These are phyloP conservation scores for Neospermospora avenae DNA, from an alignment of 2,329 filamentous ascomycete genomes.

Conservation along the genomic window DNA sequence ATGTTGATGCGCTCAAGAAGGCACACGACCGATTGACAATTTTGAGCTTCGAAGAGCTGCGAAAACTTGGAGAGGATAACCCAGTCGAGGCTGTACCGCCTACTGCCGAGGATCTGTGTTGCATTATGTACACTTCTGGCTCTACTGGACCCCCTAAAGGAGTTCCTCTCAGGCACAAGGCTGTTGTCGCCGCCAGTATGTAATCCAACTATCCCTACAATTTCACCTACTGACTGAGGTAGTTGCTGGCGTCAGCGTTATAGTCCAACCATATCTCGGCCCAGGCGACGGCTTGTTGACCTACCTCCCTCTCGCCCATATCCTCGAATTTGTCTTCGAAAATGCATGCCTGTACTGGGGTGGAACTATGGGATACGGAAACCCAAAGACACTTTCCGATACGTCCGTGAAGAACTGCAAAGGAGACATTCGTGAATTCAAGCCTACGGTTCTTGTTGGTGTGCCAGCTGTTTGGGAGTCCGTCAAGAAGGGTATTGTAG, in stretches of 20 bases:
- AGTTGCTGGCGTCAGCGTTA: constrained; percentile 77
- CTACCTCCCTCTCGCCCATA: constrained; percentile 92
- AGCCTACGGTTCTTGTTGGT: constrained; percentile 85
- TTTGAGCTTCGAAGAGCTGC: constrained; percentile 52
- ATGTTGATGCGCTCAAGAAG: constrained; percentile 50
- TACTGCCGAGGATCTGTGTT: constrained; percentile 73
- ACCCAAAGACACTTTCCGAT: constrained; percentile 84
- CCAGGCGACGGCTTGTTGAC: constrained; percentile 78
- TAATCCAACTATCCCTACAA: constrained; percentile 60
- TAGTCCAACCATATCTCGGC: constrained; percentile 75
- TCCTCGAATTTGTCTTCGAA: constrained; percentile 94
- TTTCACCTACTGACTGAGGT: constrained; percentile 18
- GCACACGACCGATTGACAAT: constrained; percentile 53
- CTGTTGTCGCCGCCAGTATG: constrained; percentile 75
- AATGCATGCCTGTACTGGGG: constrained; percentile 87
- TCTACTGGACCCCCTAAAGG: constrained; percentile 89
- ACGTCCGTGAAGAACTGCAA: constrained; percentile 81
- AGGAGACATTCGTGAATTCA: constrained; percentile 90
- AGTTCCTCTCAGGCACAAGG: constrained; percentile 79
- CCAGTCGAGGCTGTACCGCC: constrained; percentile 70
- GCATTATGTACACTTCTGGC: constrained; percentile 83
- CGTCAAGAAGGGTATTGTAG: constrained; percentile 88
- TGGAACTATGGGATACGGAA: constrained; percentile 89
- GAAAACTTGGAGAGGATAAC: constrained; percentile 53
- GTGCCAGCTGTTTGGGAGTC: constrained; percentile 98